Conservation (phyloP, 177 flowering plant species). For the Vitis hybrid region DNA sequence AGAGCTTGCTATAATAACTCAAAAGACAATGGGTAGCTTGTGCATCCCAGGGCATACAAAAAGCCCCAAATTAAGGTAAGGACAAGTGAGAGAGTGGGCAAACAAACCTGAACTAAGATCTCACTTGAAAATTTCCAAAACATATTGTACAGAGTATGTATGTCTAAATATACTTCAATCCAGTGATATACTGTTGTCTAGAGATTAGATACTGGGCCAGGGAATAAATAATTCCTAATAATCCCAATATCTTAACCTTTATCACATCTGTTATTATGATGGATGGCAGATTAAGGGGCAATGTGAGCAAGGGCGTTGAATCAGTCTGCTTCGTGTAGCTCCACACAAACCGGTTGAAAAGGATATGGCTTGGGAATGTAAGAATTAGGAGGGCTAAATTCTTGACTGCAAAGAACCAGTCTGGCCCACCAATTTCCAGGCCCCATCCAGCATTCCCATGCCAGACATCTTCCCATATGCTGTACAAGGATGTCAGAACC, state of each 20-base stretch:
- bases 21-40: neutral
- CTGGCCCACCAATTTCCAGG: conserved; percentile 83
- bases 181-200: conserved; percentile 85
- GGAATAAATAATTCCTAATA: conserved; percentile 85
- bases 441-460: conserved; percentile 94
- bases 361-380: conserved; percentile 92
- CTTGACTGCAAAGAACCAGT: conserved; percentile 92
- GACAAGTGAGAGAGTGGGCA: neutral
- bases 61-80: too few relatives aligned
- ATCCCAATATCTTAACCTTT: conserved; percentile 78
- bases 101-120: conserved; percentile 22
- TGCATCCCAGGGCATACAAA: neutral
- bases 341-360: conserved; percentile 94
- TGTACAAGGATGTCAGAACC: conserved; percentile 67
- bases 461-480: conserved; percentile 94
- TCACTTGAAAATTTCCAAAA: conserved; percentile 39
- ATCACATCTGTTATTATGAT: conserved; percentile 75
- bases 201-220: conserved; percentile 85
- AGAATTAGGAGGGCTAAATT: conserved; percentile 84
- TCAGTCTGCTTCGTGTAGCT: conserved; percentile 72
- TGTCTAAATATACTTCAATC: conserved; percentile 85
- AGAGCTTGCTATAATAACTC: neutral
- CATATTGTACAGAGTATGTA: conserved; percentile 40
- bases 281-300: conserved; percentile 90
- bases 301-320: conserved; percentile 55